Conservation (phyloP, 208 protist species). For the Trypanosoma conorhini region DNA sequence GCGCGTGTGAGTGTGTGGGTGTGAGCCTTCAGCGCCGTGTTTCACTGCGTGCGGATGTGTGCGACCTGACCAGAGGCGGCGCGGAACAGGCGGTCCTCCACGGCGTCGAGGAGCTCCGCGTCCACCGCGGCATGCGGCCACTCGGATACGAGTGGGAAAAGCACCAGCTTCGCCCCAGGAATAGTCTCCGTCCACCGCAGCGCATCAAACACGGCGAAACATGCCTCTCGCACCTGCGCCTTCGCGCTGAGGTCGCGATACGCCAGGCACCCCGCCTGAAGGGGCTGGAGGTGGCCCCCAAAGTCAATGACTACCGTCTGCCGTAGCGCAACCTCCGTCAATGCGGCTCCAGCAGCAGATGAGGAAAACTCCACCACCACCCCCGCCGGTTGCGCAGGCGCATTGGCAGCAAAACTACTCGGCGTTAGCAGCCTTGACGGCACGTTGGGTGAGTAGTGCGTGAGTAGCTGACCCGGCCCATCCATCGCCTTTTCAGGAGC, state of each 20-base stretch:
- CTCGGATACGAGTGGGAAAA: slow-evolving; percentile 90
- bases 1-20: background rate
- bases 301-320: slow-evolving; percentile 77
- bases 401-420: slow-evolving; percentile 33
- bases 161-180: slow-evolving; percentile 46
- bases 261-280: slow-evolving; percentile 42
- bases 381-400: slow-evolving; percentile 1
- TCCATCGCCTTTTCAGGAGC: slow-evolving; percentile 63
- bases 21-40: background rate
- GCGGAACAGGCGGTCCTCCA: slow-evolving; percentile 91
- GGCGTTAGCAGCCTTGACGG: slow-evolving; percentile 74
- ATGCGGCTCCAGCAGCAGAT: background rate
- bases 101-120: slow-evolving; percentile 67
- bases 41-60: slow-evolving; percentile 5
- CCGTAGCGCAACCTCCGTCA: slow-evolving; percentile 24
- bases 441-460: slow-evolving; percentile 88
- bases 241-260: slow-evolving; percentile 70
- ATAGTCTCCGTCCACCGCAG: slow-evolving; percentile 84
- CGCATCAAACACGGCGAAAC: slow-evolving; percentile 78
- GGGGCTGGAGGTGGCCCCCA: slow-evolving; percentile 42
- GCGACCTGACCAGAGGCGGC: slow-evolving; percentile 86
- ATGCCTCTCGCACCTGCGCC: slow-evolving; percentile 67
- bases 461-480: slow-evolving; percentile 91
- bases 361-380: slow-evolving; percentile 21
- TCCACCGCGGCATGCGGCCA: slow-evolving; percentile 45